A percentile compares a stretch with the other conserved stretches of the same genome.
phyloP scores from a whole-genome alignment of 1,284 basidiomycete species.

The Trametes hirsuta region DNA sequence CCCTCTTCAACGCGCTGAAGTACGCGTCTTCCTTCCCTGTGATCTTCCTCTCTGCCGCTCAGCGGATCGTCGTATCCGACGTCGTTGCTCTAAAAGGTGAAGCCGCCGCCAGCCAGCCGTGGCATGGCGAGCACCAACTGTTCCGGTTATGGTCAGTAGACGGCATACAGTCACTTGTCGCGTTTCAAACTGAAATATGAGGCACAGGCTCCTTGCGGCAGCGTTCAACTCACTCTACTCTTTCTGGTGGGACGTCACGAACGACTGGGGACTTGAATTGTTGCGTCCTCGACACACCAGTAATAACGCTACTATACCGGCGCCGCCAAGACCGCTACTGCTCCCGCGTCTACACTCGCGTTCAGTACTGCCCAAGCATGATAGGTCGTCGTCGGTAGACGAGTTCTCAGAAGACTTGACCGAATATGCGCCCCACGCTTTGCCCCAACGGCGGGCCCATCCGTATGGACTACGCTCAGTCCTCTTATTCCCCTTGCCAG shows the following conservation, averaged over 20 bases:
- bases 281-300: constrained; percentile 47
- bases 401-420: constrained; percentile 27
- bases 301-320: constrained; percentile 21
- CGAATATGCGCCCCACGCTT: constrained; percentile 26
- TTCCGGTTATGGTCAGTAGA: constrained; percentile 80
- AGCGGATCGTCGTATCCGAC: constrained; percentile 68
- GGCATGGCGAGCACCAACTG: constrained; percentile 78
- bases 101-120: constrained; percentile 48
- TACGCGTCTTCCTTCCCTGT: constrained; percentile 98
- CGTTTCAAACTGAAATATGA: neutral
- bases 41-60: constrained; percentile 90
- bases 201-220: constrained; percentile 79
- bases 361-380: constrained; percentile 23
- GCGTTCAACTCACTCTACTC: constrained; percentile 92
- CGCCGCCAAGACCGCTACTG: constrained; percentile 45
- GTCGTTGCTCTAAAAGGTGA: constrained; percentile 53
- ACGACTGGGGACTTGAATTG: constrained; percentile 95
- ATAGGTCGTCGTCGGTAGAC: constrained; percentile 21
- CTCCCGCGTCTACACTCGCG: constrained; percentile 50
- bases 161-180: neutral
- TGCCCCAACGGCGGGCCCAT: constrained; percentile 38
- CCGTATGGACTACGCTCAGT: constrained; percentile 74
- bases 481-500: constrained; percentile 77
- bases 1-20: constrained; percentile 94
- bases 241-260: constrained; percentile 99